phyloP scores from a whole-genome alignment of 768 basidiomycete species.

The Tylopilus sp. region DNA sequence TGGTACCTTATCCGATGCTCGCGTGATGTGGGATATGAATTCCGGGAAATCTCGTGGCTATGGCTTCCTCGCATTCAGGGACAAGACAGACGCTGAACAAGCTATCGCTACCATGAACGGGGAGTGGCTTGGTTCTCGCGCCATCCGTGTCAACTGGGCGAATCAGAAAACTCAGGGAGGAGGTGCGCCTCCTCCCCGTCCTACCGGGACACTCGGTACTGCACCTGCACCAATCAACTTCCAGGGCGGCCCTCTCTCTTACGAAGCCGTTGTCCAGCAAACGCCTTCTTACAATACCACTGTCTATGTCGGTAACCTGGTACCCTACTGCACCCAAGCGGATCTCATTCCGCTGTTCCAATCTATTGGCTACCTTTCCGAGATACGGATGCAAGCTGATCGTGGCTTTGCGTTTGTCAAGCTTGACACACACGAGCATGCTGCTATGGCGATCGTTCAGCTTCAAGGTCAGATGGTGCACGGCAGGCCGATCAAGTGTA shows the following conservation, averaged over 20 bases:
- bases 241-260: constrained; percentile 83
- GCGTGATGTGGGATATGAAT: constrained; percentile 99
- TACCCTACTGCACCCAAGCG: constrained; percentile 95
- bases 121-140: constrained; percentile 97
- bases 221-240: constrained; percentile 91
- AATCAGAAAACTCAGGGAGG: constrained; percentile 95
- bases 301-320: constrained; percentile 98
- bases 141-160: constrained; percentile 99
- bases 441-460: constrained; percentile 96
- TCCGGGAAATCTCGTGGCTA: constrained; percentile 98
- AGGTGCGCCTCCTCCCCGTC: constrained; percentile 34
- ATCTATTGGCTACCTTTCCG: constrained; percentile 96
- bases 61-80: constrained; percentile 97
- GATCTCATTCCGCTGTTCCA: constrained; percentile 98
- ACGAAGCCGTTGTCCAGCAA: constrained; percentile 91
- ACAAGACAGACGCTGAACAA: constrained; percentile 98
- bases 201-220: constrained; percentile 47
- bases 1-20: constrained; percentile 92
- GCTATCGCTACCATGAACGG: constrained; percentile 99
- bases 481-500: constrained; percentile 95
- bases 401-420: constrained; percentile 99
- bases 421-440: constrained; percentile 97
- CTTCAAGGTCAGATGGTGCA: constrained; percentile 97
- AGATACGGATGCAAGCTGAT: constrained; percentile 99
- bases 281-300: constrained; percentile 93